These are phyloP conservation scores for Candolleomyces aberdarensis DNA, from an alignment of 768 basidiomycete genomes.

Conservation along the genomic window DNA sequence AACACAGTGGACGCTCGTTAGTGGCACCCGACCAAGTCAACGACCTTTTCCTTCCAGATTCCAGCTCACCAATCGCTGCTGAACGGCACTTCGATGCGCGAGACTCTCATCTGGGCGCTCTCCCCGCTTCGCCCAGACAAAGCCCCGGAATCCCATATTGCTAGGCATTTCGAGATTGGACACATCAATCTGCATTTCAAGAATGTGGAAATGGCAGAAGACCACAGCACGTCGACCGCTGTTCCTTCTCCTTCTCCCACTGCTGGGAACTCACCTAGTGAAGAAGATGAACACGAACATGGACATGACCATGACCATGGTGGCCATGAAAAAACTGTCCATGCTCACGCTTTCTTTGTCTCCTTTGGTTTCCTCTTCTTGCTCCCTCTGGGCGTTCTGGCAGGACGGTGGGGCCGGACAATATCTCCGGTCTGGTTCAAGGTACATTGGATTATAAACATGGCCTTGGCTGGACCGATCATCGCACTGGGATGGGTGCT, in stretches of 20 bases:
- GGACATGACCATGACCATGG: not conserved
- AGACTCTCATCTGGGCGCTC: conserved; percentile 41
- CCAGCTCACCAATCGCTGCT: conserved; percentile 34
- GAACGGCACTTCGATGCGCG: conserved; percentile 19
- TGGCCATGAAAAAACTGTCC: conserved; percentile 39
- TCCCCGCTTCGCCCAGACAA: conserved; percentile 26
- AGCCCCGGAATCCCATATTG: conserved; percentile 16
- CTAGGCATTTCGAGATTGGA: conserved; percentile 31
- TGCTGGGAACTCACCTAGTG: not conserved
- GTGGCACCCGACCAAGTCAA: conserved; percentile 30
- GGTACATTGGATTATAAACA: conserved; percentile 50
- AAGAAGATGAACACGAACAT: conserved; percentile 4
- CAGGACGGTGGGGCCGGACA: conserved; percentile 53
- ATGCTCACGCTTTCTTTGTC: conserved; percentile 51
- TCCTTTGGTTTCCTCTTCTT: conserved; percentile 55
- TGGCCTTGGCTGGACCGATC: conserved; percentile 45
- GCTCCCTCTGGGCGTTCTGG: conserved; percentile 49
- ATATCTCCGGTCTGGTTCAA: conserved; percentile 53
- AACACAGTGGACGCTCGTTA: conserved; percentile 2
- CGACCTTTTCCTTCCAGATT: conserved; percentile 40
- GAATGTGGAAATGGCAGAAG: conserved; percentile 19
- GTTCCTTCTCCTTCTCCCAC: not conserved
- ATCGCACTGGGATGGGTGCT: conserved; percentile 48
- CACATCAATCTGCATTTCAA: conserved; percentile 32
- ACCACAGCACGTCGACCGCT: conserved; percentile 6